These are phyloP conservation scores for Pseudogymnoascus pannorum DNA, from an alignment of 2,329 filamentous ascomycete genomes.

Conservation along the genomic window DNA sequence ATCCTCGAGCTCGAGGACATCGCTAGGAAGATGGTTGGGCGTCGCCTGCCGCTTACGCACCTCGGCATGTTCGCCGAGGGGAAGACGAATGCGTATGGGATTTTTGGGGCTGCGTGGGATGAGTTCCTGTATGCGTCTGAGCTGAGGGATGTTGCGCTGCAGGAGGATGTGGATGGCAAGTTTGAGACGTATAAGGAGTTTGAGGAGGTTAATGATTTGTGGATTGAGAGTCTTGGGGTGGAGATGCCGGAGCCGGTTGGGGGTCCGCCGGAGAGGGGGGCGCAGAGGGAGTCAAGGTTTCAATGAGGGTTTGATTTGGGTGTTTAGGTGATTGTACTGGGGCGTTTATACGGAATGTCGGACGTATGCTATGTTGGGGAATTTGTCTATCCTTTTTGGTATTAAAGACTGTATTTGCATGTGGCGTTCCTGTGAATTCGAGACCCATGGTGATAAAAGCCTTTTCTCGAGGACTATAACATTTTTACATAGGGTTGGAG, in stretches of 20 bases:
- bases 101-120: not conserved
- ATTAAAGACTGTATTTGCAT: not conserved
- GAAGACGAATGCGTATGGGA: not conserved
- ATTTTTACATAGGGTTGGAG: too few species aligned
- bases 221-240: not conserved
- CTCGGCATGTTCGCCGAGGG: not conserved
- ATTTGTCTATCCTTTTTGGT: not conserved
- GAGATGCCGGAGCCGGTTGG: not conserved
- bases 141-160: not conserved
- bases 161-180: not conserved
- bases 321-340: not conserved
- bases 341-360: not conserved
- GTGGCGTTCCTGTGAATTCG: not conserved
- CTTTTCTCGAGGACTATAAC: not conserved
- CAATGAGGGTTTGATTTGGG: not conserved
- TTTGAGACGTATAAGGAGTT: not conserved
- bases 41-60: not conserved
- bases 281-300: too few species aligned
- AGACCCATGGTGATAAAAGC: not conserved
- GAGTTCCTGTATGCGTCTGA: not conserved
- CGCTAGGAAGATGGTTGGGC: not conserved
- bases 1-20: not conserved
- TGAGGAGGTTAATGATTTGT: not conserved
- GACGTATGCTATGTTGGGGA: not conserved
- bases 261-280: not conserved